Base-by-base conservation (phyloP, 345 rosid species). In the Acer saccharum region DNA sequence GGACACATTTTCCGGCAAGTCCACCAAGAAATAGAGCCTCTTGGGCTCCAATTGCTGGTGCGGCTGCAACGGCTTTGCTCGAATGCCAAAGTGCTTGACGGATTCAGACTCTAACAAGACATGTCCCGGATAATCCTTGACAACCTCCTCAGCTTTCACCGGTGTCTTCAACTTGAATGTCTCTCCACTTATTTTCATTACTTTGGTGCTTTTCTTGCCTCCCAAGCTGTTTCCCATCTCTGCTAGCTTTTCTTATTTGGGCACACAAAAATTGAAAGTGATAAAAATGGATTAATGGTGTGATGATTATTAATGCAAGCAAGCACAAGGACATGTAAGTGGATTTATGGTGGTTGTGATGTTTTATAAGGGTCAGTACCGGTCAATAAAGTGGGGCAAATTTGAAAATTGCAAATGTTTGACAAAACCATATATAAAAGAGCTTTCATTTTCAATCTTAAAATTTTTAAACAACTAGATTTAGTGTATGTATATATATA, bases 181-280 rank as follows among this genome's bases (percentile, higher is more conserved):
- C 81, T 97, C 98, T 0, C 99, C 99, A 65, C 74, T 83, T 69
- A 93, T 90, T 81, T 90, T 97, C 99, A 97, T 97, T 41, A 97
- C 81, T 75, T 91, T 97, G 0, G 84, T 84, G 0, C 88, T 81
- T 74, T 76, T 90, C 72, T 88, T 93, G 79, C 86, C 85, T 48
- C 91, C 93, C 58, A 94, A 77, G 85, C 27, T 43, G 54, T 68
- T 68, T 9, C 71, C 71, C 71, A 68, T 68, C 43, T 60, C 46
- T 43, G 46, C 46, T 43, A 6, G 46, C 35, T 43, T 43, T 43
- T 43, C 46, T 43, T 32, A 32, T 32, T 32, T 32, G 54, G 16
- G 54, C 17, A 50, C 54, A 69, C 1, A 46, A 44, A 6, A 23
- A 32, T 2, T 32, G 3, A 4, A 32, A 32, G 27, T 3, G 16